A percentile compares a stretch with the other conserved stretches of the same genome.
Conservation (phyloP, 306 rosid genomes). For the Cicer arietinum region DNA sequence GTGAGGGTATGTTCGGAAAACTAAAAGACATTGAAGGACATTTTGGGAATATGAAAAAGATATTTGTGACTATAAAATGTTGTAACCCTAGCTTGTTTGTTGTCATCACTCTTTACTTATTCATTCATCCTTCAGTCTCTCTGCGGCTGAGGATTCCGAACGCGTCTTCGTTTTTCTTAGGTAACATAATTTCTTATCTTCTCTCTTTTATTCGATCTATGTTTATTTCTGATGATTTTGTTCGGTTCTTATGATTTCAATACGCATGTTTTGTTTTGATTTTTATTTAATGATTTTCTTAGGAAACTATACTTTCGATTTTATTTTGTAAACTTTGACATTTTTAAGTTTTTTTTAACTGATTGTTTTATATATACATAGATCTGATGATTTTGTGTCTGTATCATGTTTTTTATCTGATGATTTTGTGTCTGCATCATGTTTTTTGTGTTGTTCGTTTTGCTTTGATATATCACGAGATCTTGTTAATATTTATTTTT, state of each 20-base stretch:
- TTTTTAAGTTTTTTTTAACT: background rate
- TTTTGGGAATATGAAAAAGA: background rate
- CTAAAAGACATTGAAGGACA: background rate
- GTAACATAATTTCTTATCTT: background rate
- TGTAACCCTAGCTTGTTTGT: background rate
- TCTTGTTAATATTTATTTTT: background rate
- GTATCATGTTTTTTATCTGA: background rate
- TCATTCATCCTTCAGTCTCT: background rate
- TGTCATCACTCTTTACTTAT: background rate
- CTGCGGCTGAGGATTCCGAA: conserved; percentile 44
- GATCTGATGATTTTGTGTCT: conserved; percentile 7
- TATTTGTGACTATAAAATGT: background rate
- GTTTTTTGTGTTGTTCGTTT: background rate
- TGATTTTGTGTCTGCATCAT: background rate
- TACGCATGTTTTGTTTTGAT: background rate
- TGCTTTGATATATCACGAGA: background rate
- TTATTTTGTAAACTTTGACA: background rate
- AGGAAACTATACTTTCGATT: background rate
- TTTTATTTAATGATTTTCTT: background rate
- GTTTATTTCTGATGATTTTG: background rate
- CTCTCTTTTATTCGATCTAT: background rate
- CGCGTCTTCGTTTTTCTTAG: conserved; percentile 19
- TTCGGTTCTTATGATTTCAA: background rate
- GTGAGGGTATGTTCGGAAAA: background rate
- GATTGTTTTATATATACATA: background rate